These are phyloP conservation scores for Sclerotinia spermophila DNA, from an alignment of 2,329 filamentous ascomycete genomes.

Conservation along the genomic window DNA sequence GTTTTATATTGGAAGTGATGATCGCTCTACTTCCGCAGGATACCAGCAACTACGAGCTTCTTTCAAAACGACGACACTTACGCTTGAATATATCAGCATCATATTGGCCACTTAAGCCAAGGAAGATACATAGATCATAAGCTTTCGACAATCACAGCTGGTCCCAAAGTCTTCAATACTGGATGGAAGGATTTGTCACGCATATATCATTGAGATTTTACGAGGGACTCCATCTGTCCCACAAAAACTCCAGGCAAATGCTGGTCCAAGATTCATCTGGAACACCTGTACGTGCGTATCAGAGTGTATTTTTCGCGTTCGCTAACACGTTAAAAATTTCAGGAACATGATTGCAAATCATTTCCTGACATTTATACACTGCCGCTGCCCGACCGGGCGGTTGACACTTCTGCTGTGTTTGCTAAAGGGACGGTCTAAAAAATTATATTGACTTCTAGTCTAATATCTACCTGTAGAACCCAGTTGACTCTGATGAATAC, in stretches of 20 bases:
- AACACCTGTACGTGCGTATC: too few relatives aligned
- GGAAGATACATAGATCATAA: too few relatives aligned
- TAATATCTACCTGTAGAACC: background rate
- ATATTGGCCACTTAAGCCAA: background rate
- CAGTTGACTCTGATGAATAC: background rate
- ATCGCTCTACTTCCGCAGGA: background rate
- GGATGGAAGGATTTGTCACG: background rate
- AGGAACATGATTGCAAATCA: too few relatives aligned
- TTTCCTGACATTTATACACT: too few relatives aligned
- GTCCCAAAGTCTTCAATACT: background rate
- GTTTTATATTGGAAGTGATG: rapidly evolving
- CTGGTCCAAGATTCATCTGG: background rate
- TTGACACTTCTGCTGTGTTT: too few relatives aligned
- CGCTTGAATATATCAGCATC: background rate
- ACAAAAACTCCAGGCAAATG: background rate
- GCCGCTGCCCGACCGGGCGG: rapidly evolving
- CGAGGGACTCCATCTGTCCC: background rate
- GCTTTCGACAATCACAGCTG: background rate
- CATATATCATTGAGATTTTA: background rate
- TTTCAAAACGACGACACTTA: background rate
- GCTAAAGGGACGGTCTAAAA: background rate
- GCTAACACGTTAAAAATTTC: too few relatives aligned
- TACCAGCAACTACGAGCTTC: background rate
- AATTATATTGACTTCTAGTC: background rate
- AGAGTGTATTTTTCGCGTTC: too few relatives aligned